Conservation (phyloP, 2,329 filamentous ascomycete genomes). For the Capronia americana region DNA sequence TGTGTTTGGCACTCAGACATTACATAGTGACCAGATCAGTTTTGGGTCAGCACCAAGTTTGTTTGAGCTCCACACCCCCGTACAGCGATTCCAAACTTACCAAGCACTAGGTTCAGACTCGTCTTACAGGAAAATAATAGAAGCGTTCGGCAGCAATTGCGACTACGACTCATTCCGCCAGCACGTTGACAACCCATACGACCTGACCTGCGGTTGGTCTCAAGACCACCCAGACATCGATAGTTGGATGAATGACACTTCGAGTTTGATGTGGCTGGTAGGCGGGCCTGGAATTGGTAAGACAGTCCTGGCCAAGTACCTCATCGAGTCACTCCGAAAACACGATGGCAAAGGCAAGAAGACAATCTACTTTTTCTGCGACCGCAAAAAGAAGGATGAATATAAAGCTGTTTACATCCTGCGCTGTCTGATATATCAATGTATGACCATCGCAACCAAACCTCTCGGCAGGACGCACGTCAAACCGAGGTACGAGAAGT, state of each 20-base stretch:
- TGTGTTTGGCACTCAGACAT: background rate
- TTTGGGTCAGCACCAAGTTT: background rate
- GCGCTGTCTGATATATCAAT: conserved; percentile 3
- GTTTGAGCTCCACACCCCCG: background rate
- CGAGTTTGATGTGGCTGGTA: background rate
- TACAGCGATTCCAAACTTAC: background rate
- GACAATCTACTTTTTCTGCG: conserved; percentile 6
- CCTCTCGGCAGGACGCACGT: background rate
- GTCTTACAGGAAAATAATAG: background rate
- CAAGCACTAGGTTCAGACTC: background rate
- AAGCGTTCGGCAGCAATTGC: background rate
- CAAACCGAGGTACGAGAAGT: background rate
- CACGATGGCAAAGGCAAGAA: background rate
- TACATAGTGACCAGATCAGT: background rate
- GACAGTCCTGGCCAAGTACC: conserved; percentile 1
- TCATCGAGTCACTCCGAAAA: background rate
- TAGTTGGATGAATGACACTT: background rate
- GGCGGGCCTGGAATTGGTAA: background rate
- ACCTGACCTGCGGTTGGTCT: background rate
- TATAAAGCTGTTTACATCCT: background rate
- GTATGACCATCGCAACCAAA: background rate
- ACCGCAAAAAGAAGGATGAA: background rate
- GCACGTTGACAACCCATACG: background rate
- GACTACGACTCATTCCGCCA: background rate
- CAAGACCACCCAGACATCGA: background rate